Conservation (phyloP, 441 rosid species). For the Gossypium gossypioides region DNA sequence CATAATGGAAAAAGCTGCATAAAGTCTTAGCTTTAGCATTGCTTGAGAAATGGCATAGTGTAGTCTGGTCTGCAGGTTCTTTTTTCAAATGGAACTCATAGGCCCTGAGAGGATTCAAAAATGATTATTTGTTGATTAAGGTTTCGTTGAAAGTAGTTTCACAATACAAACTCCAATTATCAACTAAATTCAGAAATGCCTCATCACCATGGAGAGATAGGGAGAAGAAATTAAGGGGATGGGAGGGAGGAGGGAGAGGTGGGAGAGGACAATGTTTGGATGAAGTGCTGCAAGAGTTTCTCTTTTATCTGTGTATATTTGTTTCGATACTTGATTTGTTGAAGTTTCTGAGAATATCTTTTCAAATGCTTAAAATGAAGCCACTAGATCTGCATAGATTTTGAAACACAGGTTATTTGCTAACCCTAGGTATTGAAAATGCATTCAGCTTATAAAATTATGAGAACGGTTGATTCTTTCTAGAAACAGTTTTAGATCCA, state of each 20-base stretch:
- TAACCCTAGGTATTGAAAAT: background rate
- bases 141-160: background rate
- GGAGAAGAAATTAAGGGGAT: background rate
- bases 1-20: background rate
- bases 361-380: background rate
- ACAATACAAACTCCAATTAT: background rate
- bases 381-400: background rate
- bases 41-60: background rate
- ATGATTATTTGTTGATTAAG: background rate
- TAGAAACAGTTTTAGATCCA: background rate
- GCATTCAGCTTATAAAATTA: background rate
- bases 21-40: background rate
- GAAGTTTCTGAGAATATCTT: background rate
- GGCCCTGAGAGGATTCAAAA: background rate
- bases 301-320: background rate
- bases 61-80: background rate
- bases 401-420: background rate
- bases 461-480: slow-evolving; percentile 3
- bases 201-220: background rate
- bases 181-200: background rate
- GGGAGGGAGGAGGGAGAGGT: background rate
- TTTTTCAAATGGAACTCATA: background rate
- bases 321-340: background rate
- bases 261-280: background rate
- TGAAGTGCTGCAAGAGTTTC: background rate